A percentile compares a stretch with the other conserved stretches of the same genome.
These are phyloP conservation scores for Mrakia hoshinonis DNA, from an alignment of 768 basidiomycete genomes.

Conservation along the genomic window DNA sequence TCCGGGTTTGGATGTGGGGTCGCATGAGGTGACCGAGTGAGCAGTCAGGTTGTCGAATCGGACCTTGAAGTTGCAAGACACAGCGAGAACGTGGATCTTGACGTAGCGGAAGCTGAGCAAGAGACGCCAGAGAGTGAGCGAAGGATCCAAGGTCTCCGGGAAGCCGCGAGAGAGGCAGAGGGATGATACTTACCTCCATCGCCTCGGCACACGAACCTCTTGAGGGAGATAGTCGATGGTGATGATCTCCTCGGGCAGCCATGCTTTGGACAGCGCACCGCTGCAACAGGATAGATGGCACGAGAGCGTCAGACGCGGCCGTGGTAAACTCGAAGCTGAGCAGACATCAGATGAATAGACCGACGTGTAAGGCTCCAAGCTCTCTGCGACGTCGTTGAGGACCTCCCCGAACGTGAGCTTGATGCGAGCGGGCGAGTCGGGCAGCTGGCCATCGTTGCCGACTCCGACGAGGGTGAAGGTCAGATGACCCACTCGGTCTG, in stretches of 20 bases:
- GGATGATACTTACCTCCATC: constrained; percentile 28
- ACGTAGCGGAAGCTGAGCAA: constrained; percentile 32
- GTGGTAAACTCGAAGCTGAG: not conserved
- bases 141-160: no score
- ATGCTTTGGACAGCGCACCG: constrained; percentile 31
- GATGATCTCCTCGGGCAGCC: constrained; percentile 35
- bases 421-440: constrained; percentile 13
- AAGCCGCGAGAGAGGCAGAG: not conserved
- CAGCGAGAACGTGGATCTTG: constrained; percentile 33
- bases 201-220: constrained; percentile 29
- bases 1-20: constrained; percentile 26
- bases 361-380: constrained; percentile 34
- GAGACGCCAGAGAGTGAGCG: not conserved
- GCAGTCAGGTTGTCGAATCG: constrained; percentile 29
- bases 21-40: constrained; percentile 30
- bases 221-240: constrained; percentile 33
- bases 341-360: not conserved
- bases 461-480: constrained; percentile 14
- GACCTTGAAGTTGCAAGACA: constrained; percentile 30
- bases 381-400: constrained; percentile 34
- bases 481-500: constrained; percentile 7
- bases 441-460: not conserved
- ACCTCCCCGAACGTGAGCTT: constrained; percentile 33
- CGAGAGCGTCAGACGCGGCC: not conserved
- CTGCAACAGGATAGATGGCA: not conserved